Conservation (phyloP, 371 early-diverging fungal genomes). For the Rhizopus arrhizus region DNA sequence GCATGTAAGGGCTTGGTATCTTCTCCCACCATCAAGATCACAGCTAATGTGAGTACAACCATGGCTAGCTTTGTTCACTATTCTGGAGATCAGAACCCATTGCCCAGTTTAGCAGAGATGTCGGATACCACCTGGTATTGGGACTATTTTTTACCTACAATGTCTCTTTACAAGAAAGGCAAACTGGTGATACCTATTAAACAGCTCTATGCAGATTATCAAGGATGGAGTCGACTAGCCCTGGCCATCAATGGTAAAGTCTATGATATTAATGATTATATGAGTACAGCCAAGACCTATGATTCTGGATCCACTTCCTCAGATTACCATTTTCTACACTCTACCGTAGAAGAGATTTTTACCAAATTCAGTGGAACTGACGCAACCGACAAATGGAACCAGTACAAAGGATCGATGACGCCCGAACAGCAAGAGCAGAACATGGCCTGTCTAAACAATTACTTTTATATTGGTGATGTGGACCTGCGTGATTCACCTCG, state of each 20-base stretch:
- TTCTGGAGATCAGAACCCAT: conserved; percentile 44
- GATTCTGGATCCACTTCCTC: conserved; percentile 41
- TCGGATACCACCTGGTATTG: conserved; percentile 65
- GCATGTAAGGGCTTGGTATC: conserved; percentile 60
- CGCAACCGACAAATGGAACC: conserved; percentile 64
- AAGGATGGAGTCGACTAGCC: conserved; percentile 58
- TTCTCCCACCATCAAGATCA: conserved; percentile 34
- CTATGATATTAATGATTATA: conserved; percentile 78
- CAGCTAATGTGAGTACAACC: conserved; percentile 31
- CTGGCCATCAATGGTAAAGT: conserved; percentile 72
- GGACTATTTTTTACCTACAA: conserved; percentile 61
- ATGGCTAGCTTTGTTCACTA: conserved; percentile 39
- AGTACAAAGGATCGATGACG: conserved; percentile 37
- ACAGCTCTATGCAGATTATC: conserved; percentile 47
- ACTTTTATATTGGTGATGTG: conserved; percentile 88
- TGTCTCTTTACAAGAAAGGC: conserved; percentile 72
- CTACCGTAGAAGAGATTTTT: conserved; percentile 65
- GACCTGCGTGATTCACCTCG: conserved; percentile 79
- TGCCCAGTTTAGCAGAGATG: conserved; percentile 33
- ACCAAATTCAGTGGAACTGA: conserved; percentile 70
- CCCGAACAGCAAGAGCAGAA: conserved; percentile 42
- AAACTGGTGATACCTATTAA: conserved; percentile 56
- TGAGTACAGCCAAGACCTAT: conserved; percentile 50
- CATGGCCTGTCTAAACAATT: conserved; percentile 76
- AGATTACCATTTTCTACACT: conserved; percentile 55